These are phyloP conservation scores for Clonostachys rhizophaga DNA, from an alignment of 2,329 filamentous ascomycete species.

Conservation along the genomic window DNA sequence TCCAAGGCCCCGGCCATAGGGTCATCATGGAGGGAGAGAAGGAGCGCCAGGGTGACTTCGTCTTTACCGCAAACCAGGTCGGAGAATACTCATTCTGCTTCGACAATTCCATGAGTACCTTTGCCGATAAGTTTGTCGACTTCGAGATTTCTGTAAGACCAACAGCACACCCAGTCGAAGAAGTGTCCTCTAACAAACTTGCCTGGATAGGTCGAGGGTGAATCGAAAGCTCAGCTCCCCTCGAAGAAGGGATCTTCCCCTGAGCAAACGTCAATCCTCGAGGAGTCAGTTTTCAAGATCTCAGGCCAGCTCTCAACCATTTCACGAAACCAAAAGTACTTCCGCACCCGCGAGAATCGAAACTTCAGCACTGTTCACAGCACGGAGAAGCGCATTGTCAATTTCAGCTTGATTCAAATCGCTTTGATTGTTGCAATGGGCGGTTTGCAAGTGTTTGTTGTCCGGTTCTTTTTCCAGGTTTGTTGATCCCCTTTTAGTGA, in stretches of 20 bases:
- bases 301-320: conserved; percentile 91
- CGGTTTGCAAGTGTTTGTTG: conserved; percentile 91
- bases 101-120: conserved; percentile 97
- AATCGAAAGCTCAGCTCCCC: conserved; percentile 74
- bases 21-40: conserved; percentile 82
- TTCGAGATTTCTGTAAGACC: conserved; percentile 79
- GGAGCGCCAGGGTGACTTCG: conserved; percentile 93
- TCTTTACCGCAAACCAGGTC: conserved; percentile 83
- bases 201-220: conserved; percentile 74
- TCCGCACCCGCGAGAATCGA: conserved; percentile 96
- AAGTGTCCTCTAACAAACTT: not conserved
- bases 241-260: conserved; percentile 83
- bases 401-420: conserved; percentile 93
- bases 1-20: conserved; percentile 76
- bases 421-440: conserved; percentile 93
- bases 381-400: conserved; percentile 93
- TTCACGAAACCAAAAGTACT: conserved; percentile 97
- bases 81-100: conserved; percentile 98
- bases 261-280: conserved; percentile 83
- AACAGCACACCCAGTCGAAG: not conserved
- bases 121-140: conserved; percentile 95
- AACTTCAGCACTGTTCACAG: conserved; percentile 98
- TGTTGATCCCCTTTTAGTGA: not conserved
- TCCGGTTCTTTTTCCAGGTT: conserved; percentile 97
- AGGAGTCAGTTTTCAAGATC: conserved; percentile 94